phyloP scores from a whole-genome alignment of 2,329 filamentous ascomycete genomes.

The Parafenestella ontariensis region DNA sequence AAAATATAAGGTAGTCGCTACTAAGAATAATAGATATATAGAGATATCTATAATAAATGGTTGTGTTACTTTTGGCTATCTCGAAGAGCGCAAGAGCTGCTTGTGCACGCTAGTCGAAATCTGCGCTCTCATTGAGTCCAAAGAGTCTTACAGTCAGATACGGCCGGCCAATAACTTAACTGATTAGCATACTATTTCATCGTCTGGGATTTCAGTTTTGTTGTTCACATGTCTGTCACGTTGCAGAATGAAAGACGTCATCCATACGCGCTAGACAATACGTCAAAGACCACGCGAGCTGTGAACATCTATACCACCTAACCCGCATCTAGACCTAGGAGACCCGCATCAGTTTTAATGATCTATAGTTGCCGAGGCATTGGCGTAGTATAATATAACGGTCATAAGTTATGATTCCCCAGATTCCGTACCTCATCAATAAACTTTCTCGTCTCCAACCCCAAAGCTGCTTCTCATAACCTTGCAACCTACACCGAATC shows the following conservation, averaged over 20 bases:
- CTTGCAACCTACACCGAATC: not conserved
- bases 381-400: not conserved
- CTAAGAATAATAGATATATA: no score
- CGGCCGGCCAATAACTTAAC: no score
- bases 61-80: no score
- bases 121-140: not conserved
- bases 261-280: conserved; percentile 19
- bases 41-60: no score
- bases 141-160: no score
- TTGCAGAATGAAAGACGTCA: conserved; percentile 32
- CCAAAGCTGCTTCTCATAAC: not conserved
- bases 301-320: conserved; percentile 6
- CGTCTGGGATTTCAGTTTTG: not conserved
- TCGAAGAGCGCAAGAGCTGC: no score
- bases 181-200: no score
- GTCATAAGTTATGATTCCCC: conserved; percentile 2
- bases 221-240: conserved; percentile 5
- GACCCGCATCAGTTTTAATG: conserved; percentile 8
- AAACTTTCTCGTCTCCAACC: not conserved
- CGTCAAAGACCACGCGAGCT: conserved; percentile 17
- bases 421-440: not conserved
- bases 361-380: conserved; percentile 14
- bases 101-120: not conserved
- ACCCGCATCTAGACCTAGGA: conserved; percentile 2
- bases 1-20: no score